Evolutionary conservation across 495 filamentous ascomycete genomes (phyloP), one percentile per base, ranked within the genome.

Genomic region (Penicillium subrubescens): DNA sequence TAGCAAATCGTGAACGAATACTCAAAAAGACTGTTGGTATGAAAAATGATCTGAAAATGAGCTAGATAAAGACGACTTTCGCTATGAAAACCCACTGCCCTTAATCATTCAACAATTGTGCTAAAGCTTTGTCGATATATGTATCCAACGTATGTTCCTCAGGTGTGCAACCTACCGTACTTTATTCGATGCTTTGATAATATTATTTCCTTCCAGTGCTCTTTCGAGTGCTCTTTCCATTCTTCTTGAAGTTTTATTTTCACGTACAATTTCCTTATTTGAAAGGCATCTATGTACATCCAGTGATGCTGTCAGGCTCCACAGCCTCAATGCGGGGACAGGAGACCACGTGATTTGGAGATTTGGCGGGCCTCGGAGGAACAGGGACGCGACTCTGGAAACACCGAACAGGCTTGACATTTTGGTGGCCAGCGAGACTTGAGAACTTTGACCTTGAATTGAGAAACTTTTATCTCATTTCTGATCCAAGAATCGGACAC

Each of bases 1-100:
- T 62, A 34, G 53, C 57, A 34, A 62, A 58, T 44, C 59, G 59
- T 21, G 44, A 62, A 50, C 64, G 64, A 2, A 27, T 66, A 17
- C 19, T 62, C 33, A 50, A 37, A 19, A 55, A 35, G n/a, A 41
- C 62, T 4, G 17, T 48, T 59, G 43, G 48, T 50, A 39, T 62
- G 19, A 17, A 48, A n/a, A 60, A 31, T 11, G 25, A 8, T 8
- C 8, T 35, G n/a, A 31, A 31, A 33, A 51, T 19, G 21, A 23
- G 29, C 8, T 29, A 19, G 53, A 23, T 34, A 39, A 33, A 55
- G 57, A 33, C 5, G 8, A 33, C 2, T 33, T 33, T 33, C 25
- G 31, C 31, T 8, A 33, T 6, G 31, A 33, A 33, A 33, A 33
- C 31, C 8, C 8, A 33, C 31, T 27, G 25, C 25, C 25, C 25